A percentile compares a stretch with the other conserved stretches of the same genome.
Conservation (phyloP, 495 filamentous ascomycete species). For the Astrothelium macrocarpum region DNA sequence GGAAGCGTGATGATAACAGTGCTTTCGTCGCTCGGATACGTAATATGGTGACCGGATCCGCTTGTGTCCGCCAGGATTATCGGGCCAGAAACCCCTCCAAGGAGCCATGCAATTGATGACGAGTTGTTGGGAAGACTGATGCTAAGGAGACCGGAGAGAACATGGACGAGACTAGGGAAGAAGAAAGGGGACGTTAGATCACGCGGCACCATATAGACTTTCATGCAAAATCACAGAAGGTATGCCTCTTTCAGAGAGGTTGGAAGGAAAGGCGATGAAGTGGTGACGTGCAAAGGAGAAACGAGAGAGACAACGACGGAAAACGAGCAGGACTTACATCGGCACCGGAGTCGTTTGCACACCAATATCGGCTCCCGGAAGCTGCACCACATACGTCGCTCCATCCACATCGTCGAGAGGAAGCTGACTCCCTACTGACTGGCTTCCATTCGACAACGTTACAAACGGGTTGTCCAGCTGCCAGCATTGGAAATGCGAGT, state of each 20-base stretch:
- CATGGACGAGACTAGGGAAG: not conserved
- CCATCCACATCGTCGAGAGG: not conserved
- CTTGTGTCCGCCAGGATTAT: not conserved
- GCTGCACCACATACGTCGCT: not conserved
- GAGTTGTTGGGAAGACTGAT: not conserved
- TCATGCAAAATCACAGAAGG: not conserved
- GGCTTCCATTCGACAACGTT: not conserved
- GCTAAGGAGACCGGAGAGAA: not conserved
- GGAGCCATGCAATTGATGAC: not conserved
- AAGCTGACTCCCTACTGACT: not conserved
- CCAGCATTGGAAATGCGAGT: conserved; percentile 1
- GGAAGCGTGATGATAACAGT: not conserved
- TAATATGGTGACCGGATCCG: not conserved
- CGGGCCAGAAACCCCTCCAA: not conserved
- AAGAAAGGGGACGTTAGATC: not conserved
- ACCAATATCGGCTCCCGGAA: not conserved
- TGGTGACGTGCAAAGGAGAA: too few species aligned
- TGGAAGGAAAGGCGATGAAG: not conserved
- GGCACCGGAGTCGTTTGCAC: not conserved
- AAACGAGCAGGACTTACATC: not conserved
- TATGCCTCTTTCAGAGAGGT: too few species aligned
- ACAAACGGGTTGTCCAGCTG: not conserved
- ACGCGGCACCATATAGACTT: not conserved
- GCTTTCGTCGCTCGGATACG: not conserved
- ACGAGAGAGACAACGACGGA: not conserved